A percentile compares a stretch with the other conserved stretches of the same genome.
These are phyloP conservation scores for Boletus coccyginus DNA, from an alignment of 768 basidiomycete genomes.

Conservation along the genomic window DNA sequence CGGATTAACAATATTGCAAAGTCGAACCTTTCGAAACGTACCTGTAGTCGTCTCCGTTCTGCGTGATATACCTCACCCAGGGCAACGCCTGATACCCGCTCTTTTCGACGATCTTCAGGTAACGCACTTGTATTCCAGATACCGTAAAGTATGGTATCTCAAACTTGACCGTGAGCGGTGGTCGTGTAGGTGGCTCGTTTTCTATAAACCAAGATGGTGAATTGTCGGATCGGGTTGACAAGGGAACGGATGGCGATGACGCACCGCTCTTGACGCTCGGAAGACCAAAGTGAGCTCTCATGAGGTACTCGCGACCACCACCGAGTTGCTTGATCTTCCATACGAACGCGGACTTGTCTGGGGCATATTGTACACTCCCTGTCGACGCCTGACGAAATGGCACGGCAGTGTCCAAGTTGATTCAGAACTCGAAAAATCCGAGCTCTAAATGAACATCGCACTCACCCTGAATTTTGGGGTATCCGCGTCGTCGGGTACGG, in stretches of 20 bases:
- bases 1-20: background rate
- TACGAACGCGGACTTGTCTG: constrained; percentile 96
- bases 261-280: constrained; percentile 89
- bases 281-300: constrained; percentile 97
- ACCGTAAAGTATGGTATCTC: constrained; percentile 99
- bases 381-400: constrained; percentile 69
- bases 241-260: constrained; percentile 25
- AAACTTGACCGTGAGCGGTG: constrained; percentile 95
- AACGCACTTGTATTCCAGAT: constrained; percentile 95
- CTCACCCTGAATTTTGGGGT: constrained; percentile 92
- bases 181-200: constrained; percentile 66
- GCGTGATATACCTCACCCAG: constrained; percentile 94
- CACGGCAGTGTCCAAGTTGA: background rate
- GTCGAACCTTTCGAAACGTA: constrained; percentile 29
- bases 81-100: constrained; percentile 95
- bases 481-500: constrained; percentile 98
- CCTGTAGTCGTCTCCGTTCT: constrained; percentile 93
- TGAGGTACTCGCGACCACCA: constrained; percentile 93
- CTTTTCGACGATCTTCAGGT: constrained; percentile 98
- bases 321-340: constrained; percentile 99
- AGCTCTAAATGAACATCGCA: background rate
- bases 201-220: constrained; percentile 56
- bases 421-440: background rate
- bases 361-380: constrained; percentile 94
- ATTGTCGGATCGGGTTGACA: background rate